Percentiles rank a stretch among this genome's conserved stretches.
These are phyloP conservation scores for Stagonosporopsis cucurbitacearum DNA, from an alignment of 2,329 filamentous ascomycete genomes.

Conservation along the genomic window DNA sequence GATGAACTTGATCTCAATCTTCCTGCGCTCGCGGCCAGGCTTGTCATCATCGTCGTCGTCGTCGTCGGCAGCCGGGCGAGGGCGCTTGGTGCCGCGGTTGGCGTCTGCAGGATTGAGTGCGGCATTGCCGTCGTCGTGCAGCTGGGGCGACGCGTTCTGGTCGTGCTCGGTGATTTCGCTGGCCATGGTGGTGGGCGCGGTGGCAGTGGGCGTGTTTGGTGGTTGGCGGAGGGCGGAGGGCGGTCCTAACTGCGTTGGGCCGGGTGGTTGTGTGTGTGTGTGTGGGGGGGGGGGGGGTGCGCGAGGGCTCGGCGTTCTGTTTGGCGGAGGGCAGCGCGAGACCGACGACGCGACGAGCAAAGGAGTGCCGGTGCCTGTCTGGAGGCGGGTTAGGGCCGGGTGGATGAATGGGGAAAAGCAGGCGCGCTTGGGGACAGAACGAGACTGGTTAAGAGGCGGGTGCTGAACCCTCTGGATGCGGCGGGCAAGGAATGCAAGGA, in stretches of 20 bases:
- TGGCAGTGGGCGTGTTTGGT: constrained; percentile 35
- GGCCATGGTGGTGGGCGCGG: constrained; percentile 47
- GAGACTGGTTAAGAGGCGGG: constrained; percentile 39
- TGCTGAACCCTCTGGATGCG: constrained; percentile 43
- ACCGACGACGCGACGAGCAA: constrained; percentile 30
- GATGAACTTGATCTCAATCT: constrained; percentile 99
- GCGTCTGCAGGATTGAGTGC: constrained; percentile 63
- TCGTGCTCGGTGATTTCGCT: constrained; percentile 60
- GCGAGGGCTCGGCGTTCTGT: constrained; percentile 33
- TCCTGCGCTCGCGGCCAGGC: constrained; percentile 94
- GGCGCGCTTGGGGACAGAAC: constrained; percentile 45
- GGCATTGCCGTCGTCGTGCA: constrained; percentile 61
- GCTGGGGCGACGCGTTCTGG: constrained; percentile 57
- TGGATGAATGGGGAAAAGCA: constrained; percentile 48
- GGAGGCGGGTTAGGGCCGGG: constrained; percentile 43
- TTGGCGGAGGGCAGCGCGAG: constrained; percentile 35
- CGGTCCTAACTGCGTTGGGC: constrained; percentile 51
- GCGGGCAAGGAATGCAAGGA: constrained; percentile 48
- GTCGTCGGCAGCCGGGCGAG: constrained; percentile 82
- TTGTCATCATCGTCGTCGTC: constrained; percentile 98
- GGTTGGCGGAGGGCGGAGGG: constrained; percentile 44
- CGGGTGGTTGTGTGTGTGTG: constrained; percentile 42
- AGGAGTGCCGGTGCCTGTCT: constrained; percentile 17
- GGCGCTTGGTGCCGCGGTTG: constrained; percentile 86
- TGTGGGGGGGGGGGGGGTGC: constrained; percentile 43